Base-by-base conservation (phyloP, 1,139 yeast species). In the Oligophagozyma castellii region DNA sequence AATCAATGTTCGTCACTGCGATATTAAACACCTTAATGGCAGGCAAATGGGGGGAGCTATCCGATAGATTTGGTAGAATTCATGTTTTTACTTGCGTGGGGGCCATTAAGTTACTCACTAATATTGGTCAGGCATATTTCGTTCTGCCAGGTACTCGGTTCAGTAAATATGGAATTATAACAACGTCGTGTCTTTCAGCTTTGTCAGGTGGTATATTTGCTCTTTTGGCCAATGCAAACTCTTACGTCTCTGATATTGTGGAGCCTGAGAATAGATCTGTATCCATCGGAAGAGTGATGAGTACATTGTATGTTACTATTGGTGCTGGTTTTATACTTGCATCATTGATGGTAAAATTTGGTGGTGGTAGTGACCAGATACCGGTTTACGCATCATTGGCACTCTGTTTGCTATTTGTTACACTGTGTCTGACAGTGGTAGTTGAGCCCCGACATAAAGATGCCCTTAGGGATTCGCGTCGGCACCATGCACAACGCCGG, bases 161-260 rank as follows among this genome's bases (percentile, higher is more conserved):
- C 27, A 29, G 31, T 19, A 32, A 30, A 19, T 29, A 35, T 31
- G 27, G 27, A 14, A 35, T 37, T 10, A 22, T 37, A 7, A 16
- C 26, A 16, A 30, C 36, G 3, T 31, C 30, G 4, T 35, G 37
- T 4, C 22, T 34, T 2, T 14, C 28, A 6, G 29, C 34, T 5
- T 29, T 37, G 11, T 29, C 34, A 5, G 80, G 80, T 7, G 73
- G 76, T 0, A 29, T 62, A 2, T 48, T 63, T 39, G 59, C 69
- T 4, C 32, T 69, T 12, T 43, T 67, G 13, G 63, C 75, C 1
- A 51, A 69, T 21, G 56, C 65, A 7, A 67, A 66, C 42, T 66
- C 77, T 35, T 73, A 73, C 42, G 52, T 73, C 14, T 56, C 70
- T 16, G 81, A 73, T 47, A 64, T 72, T 14, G 68, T 65, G n/a